phyloP scores from a whole-genome alignment of 1,139 yeast genomes.

The Ogataea hybrid region DNA sequence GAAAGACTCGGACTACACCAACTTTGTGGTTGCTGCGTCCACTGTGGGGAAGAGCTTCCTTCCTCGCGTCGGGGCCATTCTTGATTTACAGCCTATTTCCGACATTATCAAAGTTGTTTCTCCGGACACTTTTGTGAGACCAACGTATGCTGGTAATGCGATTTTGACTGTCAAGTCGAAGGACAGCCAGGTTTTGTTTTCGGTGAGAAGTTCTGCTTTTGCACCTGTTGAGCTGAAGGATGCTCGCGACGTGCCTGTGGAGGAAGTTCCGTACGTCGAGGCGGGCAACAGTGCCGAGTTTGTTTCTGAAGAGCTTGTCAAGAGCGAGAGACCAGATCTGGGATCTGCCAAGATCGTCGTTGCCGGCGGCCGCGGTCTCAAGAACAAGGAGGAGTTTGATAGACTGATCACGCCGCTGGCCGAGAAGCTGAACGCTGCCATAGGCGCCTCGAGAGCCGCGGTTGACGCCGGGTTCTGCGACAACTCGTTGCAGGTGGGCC shows the following conservation, averaged over 20 bases:
- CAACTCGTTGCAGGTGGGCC: constrained; percentile 97
- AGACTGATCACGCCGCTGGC: constrained; percentile 80
- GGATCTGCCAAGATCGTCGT: constrained; percentile 80
- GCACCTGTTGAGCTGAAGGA: constrained; percentile 49
- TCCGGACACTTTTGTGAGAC: constrained; percentile 78
- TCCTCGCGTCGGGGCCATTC: constrained; percentile 82
- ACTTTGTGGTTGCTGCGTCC: constrained; percentile 78
- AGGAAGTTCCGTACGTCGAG: constrained; percentile 43
- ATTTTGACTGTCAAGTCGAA: constrained; percentile 73
- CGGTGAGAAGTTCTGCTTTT: constrained; percentile 86
- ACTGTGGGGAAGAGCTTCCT: constrained; percentile 84
- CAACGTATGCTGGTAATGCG: constrained; percentile 96
- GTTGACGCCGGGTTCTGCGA: constrained; percentile 96
- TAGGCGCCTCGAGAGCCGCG: constrained; percentile 98
- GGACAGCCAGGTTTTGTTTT: constrained; percentile 64
- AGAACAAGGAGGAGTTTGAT: constrained; percentile 86
- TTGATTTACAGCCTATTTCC: constrained; percentile 85
- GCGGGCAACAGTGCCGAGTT: constrained; percentile 47
- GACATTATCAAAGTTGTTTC: constrained; percentile 72
- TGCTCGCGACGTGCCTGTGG: constrained; percentile 41
- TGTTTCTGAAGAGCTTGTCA: constrained; percentile 68
- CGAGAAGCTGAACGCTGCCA: constrained; percentile 80
- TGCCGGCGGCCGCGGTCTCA: constrained; percentile 93
- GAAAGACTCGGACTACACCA: constrained; percentile 51
- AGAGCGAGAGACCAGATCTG: constrained; percentile 88